Conservation (phyloP, 2,329 filamentous ascomycete species). For the Tolypocladium endophyticum region DNA sequence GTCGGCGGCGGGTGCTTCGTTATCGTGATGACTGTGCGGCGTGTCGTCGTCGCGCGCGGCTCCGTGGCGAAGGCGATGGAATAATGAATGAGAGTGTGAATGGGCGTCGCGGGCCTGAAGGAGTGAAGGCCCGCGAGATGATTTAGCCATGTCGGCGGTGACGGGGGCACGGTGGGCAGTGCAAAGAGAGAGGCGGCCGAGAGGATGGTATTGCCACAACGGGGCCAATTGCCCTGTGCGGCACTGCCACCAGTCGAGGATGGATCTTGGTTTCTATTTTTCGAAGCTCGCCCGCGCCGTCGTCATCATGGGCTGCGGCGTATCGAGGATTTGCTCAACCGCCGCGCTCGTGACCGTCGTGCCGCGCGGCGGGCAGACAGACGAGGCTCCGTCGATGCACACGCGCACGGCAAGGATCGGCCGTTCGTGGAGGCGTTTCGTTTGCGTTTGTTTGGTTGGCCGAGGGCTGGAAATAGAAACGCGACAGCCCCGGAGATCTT, state of each 20-base stretch:
- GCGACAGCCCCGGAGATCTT: constrained; percentile 2
- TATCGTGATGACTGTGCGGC: constrained; percentile 3
- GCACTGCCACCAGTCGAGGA: neutral
- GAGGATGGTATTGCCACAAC: constrained; percentile 7
- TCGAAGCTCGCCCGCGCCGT: neutral
- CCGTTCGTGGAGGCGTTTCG: neutral
- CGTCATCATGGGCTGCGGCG: constrained; percentile 4
- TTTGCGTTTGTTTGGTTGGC: constrained; percentile 3
- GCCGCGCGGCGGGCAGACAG: neutral
- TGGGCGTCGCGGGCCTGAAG: constrained; percentile 21
- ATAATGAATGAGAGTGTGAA: constrained; percentile 7
- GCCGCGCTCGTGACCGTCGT: neutral
- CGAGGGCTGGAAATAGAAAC: neutral
- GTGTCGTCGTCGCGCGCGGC: constrained; percentile 5
- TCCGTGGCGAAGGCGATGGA: constrained; percentile 8
- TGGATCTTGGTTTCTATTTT: neutral
- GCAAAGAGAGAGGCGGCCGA: constrained; percentile 5
- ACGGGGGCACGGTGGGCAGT: constrained; percentile 13
- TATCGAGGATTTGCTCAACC: neutral
- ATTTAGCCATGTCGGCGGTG: constrained; percentile 21
- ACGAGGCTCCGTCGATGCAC: neutral
- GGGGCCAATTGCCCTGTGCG: neutral
- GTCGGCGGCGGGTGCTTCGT: constrained; percentile 1
- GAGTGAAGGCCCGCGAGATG: constrained; percentile 25
- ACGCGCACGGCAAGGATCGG: neutral